These are phyloP conservation scores for Ogataea trehaloabstinens DNA, from an alignment of 805 yeast species.

Conservation along the genomic window DNA sequence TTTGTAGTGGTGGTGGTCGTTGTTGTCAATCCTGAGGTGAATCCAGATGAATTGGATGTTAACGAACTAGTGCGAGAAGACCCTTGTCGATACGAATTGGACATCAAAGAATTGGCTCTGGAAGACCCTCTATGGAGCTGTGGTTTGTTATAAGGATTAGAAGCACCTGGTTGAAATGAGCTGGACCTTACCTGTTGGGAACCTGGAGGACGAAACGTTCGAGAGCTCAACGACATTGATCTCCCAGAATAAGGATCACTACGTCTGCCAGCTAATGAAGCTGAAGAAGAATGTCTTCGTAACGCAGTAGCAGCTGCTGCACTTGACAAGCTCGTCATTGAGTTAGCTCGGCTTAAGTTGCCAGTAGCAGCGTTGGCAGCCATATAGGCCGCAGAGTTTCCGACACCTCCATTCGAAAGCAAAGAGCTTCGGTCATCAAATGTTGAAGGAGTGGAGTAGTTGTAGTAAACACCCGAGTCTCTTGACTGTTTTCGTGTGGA, in stretches of 20 bases:
- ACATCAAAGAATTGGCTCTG: conserved; percentile 25
- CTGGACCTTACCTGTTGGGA: conserved; percentile 21
- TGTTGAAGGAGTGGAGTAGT: conserved; percentile 5
- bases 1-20: conserved; percentile 31
- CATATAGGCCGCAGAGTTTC: conserved; percentile 16
- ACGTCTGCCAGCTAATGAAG: conserved; percentile 1
- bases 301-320: conserved; percentile 34
- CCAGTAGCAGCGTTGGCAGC: conserved; percentile 27
- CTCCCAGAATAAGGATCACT: conserved; percentile 14
- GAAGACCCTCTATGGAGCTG: conserved; percentile 9
- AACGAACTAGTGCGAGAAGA: conserved; percentile 26
- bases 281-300: conserved; percentile 21
- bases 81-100: conserved; percentile 12
- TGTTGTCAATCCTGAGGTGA: conserved; percentile 26
- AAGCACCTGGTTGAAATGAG: conserved; percentile 22
- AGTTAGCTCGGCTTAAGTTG: conserved; percentile 18
- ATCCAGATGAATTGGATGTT: conserved; percentile 22
- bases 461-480: conserved; percentile 26
- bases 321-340: conserved; percentile 27
- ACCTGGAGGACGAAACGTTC: conserved; percentile 25
- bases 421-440: background rate
- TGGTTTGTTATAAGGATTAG: conserved; percentile 14
- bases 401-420: background rate
- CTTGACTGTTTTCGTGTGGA: conserved; percentile 19
- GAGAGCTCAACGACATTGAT: conserved; percentile 32